Conservation (phyloP, 139 green algal species). For the Ostreobium quekettii region DNA sequence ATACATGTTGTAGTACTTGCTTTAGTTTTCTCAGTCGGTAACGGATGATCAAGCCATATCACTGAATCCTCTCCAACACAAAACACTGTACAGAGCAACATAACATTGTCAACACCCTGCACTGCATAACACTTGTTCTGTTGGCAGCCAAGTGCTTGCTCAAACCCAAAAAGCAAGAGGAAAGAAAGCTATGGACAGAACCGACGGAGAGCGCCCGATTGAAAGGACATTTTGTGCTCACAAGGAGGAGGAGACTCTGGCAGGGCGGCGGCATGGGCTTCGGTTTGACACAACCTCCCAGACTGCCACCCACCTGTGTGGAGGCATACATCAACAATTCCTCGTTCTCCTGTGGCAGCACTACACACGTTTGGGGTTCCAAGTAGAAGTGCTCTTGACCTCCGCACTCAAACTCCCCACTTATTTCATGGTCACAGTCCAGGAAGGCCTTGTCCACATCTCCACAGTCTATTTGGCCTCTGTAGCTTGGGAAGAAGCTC, state of each 20-base stretch:
- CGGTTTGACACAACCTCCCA: not conserved
- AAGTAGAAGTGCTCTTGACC: constrained; percentile 98
- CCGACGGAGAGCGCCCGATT: not conserved
- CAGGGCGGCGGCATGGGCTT: not conserved
- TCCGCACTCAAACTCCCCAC: constrained; percentile 51
- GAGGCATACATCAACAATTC: constrained; percentile 68
- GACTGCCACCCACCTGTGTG: constrained; percentile 67
- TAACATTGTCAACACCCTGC: too few species aligned
- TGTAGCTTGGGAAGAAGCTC: constrained; percentile 24
- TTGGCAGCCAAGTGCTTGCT: too few species aligned
- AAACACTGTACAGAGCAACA: too few species aligned
- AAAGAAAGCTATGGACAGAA: too few species aligned
- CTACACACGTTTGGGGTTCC: constrained; percentile 71
- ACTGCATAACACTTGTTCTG: too few species aligned
- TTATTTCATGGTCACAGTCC: constrained; percentile 41
- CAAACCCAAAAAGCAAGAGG: too few species aligned
- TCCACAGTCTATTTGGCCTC: constrained; percentile 43
- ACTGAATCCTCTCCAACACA: too few species aligned
- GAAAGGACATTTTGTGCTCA: constrained; percentile 5
- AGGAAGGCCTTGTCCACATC: constrained; percentile 62
- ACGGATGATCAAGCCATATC: too few species aligned
- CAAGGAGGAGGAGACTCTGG: not conserved
- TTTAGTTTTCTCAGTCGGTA: too few species aligned
- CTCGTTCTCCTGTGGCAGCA: constrained; percentile 74
- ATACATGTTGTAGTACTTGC: too few species aligned